Evolutionary conservation across 345 rosid species (phyloP).

Genomic region (Aegle marmelos): DNA sequence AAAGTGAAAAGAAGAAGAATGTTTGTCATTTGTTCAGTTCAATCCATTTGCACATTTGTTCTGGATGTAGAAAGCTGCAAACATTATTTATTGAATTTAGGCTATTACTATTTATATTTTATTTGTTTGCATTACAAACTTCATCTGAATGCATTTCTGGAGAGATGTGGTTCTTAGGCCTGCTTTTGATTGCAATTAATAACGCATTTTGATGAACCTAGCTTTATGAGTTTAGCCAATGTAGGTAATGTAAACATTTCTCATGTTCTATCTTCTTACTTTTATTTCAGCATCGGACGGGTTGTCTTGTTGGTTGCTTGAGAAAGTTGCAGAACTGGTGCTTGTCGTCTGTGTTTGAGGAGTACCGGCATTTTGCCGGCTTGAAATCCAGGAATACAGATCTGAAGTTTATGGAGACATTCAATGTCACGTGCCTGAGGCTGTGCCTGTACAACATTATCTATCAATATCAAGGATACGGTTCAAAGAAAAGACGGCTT

Average conservation of each 20-base stretch:
- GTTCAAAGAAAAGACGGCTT: conserved; percentile 63
- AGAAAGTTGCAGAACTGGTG: conserved; percentile 85
- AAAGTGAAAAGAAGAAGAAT: not conserved
- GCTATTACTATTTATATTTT: not conserved
- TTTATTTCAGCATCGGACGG: conserved; percentile 75
- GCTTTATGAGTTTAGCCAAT: not conserved
- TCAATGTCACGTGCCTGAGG: conserved; percentile 39
- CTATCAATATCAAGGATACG: conserved; percentile 73
- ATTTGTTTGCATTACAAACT: not conserved
- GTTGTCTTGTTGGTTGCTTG: conserved; percentile 83
- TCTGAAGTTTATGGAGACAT: conserved; percentile 58
- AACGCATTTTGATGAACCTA: not conserved
- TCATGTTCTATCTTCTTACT: not conserved
- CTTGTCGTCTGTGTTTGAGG: conserved; percentile 65
- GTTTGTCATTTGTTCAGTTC: not conserved
- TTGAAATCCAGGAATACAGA: conserved; percentile 54
- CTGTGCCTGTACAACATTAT: conserved; percentile 66
- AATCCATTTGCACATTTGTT: not conserved
- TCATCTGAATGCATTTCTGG: not conserved
- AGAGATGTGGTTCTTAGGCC: not conserved
- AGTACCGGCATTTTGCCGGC: conserved; percentile 67
- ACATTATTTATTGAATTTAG: not conserved
- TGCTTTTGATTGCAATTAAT: not conserved
- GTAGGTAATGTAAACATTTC: not conserved
- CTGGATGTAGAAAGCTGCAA: not conserved